These are phyloP conservation scores for Trichoderma sp. DNA, from an alignment of 2,329 filamentous ascomycete genomes.

Conservation along the genomic window DNA sequence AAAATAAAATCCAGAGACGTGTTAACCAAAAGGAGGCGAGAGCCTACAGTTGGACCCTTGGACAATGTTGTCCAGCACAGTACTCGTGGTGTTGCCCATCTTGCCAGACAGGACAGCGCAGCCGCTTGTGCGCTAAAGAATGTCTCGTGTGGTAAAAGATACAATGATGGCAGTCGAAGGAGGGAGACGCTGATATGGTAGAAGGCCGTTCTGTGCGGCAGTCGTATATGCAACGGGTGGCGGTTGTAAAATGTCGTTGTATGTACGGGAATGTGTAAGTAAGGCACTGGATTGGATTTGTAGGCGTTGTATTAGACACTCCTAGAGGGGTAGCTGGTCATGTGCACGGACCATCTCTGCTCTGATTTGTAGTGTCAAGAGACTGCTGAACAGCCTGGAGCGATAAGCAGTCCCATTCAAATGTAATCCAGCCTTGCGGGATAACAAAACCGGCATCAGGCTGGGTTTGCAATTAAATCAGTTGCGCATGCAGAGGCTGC, in stretches of 20 bases:
- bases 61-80: slow-evolving; percentile 92
- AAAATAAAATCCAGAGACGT: background rate
- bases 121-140: background rate
- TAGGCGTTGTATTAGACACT: background rate
- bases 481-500: background rate
- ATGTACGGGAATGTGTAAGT: background rate
- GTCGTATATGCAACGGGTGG: background rate
- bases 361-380: background rate
- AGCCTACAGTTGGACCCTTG: slow-evolving; percentile 88
- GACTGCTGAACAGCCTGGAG: background rate
- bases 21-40: background rate
- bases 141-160: background rate
- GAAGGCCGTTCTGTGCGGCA: background rate
- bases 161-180: background rate
- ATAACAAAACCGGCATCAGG: background rate
- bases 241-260: background rate
- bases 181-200: background rate
- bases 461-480: background rate
- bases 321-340: slow-evolving; percentile 27
- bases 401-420: background rate
- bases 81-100: slow-evolving; percentile 72
- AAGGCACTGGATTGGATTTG: background rate
- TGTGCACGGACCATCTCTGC: slow-evolving; percentile 31
- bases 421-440: background rate
- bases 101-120: slow-evolving; percentile 30